Base-by-base conservation (phyloP, 2,329 filamentous ascomycete genomes). In the Arthrinium phaeospermum region DNA sequence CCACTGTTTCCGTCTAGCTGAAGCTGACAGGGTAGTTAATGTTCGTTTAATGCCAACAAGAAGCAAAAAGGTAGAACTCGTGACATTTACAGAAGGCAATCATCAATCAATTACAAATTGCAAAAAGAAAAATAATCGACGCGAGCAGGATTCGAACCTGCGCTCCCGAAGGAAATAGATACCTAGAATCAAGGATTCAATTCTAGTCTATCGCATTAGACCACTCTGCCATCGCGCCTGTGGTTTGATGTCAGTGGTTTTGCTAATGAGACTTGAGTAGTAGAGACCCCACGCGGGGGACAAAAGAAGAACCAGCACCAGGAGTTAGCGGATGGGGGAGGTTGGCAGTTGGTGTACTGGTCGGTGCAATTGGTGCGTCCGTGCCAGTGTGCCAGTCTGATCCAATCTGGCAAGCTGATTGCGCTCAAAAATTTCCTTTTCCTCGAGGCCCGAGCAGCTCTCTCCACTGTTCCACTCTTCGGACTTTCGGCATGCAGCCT, bases 121-220 rank as follows among this genome's bases (percentile, higher is more conserved):
- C 5, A 34, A 46, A 16, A 34, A 46, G 30, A 69, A 69, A 37
- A 4, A 14, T 1, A 24, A 49, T 13, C 67, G 67, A 69, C 67
- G 47, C 67, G 44, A 49, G 67, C 67, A 69, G 67, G 67, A 69
- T 69, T 69, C 37, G 67, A 69, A 69, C 67, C 67, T 69, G 67
- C 67, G 67, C 67, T 69, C 67, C 67, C 67, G 67, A 69, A 69
- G 67, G 67, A 69, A 69, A 47, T 47, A 69, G 67, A 69, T 69
- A 6, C 27, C 67, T 69, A 49, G 47, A 69, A 47, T 49, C 19
- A n/a, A 37, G 8, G 19, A 64, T 64, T n/a, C 45, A 49, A 49
- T 69, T 69, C 67, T 46, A 69, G 67, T 69, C 67, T 69, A 47
- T 47, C 67, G 67, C 67, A 69, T 47, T 69, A 69, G 53, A 69